phyloP scores from a whole-genome alignment of 1,284 basidiomycete species.

The Pseudozyma sp. region DNA sequence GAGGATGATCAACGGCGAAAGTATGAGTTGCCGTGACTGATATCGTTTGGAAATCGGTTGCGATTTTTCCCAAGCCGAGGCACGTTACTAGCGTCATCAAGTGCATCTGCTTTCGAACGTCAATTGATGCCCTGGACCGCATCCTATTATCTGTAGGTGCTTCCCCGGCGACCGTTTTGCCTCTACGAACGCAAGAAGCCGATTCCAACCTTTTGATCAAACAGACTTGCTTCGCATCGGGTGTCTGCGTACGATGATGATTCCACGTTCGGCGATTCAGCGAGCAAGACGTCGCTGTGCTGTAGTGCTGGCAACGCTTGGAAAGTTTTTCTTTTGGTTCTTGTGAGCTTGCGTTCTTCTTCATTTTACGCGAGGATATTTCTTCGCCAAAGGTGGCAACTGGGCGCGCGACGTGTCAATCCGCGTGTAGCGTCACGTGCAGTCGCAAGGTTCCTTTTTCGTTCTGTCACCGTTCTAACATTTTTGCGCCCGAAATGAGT shows the following conservation, averaged over 20 bases:
- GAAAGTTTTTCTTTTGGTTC: not conserved
- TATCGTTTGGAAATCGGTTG: not conserved
- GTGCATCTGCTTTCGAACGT: not conserved
- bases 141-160: no score
- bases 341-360: not conserved
- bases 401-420: slow-evolving; percentile 23
- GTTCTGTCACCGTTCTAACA: no score
- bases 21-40: no score
- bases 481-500: no score
- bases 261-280: not conserved
- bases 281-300: not conserved
- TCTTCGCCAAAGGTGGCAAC: not conserved
- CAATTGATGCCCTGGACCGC: no score
- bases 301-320: not conserved
- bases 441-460: not conserved
- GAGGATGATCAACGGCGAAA: no score
- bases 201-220: no score
- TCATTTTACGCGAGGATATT: slow-evolving; percentile 16
- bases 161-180: no score
- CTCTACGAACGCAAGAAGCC: no score
- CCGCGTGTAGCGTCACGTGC: slow-evolving; percentile 30
- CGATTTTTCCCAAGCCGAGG: slow-evolving; percentile 30
- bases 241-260: no score
- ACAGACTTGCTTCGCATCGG: no score
- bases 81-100: slow-evolving; percentile 20